phyloP scores from a whole-genome alignment of 805 yeast genomes.

The Myxozyma udenii region DNA sequence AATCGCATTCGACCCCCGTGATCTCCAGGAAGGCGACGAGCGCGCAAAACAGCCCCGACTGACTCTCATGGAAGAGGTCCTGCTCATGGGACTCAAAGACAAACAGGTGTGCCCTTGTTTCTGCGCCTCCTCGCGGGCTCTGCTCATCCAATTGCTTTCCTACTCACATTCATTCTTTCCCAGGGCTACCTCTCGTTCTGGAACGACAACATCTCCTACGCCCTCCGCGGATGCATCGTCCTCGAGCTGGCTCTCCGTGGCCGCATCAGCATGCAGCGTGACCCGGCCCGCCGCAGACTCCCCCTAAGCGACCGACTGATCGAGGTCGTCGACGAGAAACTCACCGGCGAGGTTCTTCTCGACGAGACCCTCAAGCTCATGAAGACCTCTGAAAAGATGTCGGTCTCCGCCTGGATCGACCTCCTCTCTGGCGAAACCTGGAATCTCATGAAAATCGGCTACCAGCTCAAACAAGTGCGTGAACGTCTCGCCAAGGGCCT shows the following conservation, averaged over 20 bases:
- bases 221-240: slow-evolving; percentile 88
- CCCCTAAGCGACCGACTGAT: slow-evolving; percentile 83
- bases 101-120: slow-evolving; percentile 50
- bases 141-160: background rate
- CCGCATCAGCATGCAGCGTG: slow-evolving; percentile 83
- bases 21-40: slow-evolving; percentile 47
- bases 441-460: slow-evolving; percentile 90
- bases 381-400: slow-evolving; percentile 76
- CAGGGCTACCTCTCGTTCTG: slow-evolving; percentile 89
- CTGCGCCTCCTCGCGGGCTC: background rate
- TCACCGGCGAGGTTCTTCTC: slow-evolving; percentile 91
- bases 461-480: slow-evolving; percentile 95
- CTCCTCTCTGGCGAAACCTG: slow-evolving; percentile 90
- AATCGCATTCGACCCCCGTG: slow-evolving; percentile 79
- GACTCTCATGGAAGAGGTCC: slow-evolving; percentile 94
- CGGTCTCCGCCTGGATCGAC: slow-evolving; percentile 90
- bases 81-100: slow-evolving; percentile 89
- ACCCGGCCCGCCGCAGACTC: slow-evolving; percentile 84
- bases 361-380: slow-evolving; percentile 91
- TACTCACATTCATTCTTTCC: background rate
- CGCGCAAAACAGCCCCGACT: slow-evolving; percentile 61
- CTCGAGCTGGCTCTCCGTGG: slow-evolving; percentile 90
- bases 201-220: slow-evolving; percentile 97
- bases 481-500: slow-evolving; percentile 94
- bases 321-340: slow-evolving; percentile 77